Percentiles rank a stretch among this genome's conserved stretches.
Conservation (phyloP, 2,329 filamentous ascomycete species). For the Talaromyces piceae region DNA sequence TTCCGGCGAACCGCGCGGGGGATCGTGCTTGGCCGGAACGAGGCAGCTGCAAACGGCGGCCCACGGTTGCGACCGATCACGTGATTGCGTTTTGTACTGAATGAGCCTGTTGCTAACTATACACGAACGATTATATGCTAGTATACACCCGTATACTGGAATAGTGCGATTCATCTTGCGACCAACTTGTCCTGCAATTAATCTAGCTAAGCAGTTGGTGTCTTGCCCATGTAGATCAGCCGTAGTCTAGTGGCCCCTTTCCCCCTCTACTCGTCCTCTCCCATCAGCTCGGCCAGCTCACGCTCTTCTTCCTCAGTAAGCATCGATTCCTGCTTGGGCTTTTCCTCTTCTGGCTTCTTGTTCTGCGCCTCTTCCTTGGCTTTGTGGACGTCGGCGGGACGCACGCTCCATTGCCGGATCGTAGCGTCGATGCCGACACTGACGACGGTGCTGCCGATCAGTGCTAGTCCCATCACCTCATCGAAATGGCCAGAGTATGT, state of each 20-base stretch:
- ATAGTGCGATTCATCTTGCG: too few species aligned
- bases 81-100: too few species aligned
- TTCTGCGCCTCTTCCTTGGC: slow-evolving; percentile 45
- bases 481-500: slow-evolving; percentile 80
- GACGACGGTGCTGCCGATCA: slow-evolving; percentile 55
- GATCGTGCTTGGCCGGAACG: too few species aligned
- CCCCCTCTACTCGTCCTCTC: slow-evolving; percentile 45
- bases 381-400: slow-evolving; percentile 51
- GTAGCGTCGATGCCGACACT: slow-evolving; percentile 90
- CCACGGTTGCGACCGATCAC: too few species aligned
- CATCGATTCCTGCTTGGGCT: slow-evolving; percentile 41
- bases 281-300: slow-evolving; percentile 87
- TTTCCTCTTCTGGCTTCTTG: slow-evolving; percentile 38
- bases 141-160: too few species aligned
- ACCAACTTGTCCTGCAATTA: too few species aligned
- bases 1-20: not conserved
- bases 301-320: slow-evolving; percentile 87
- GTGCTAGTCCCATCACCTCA: slow-evolving; percentile 74
- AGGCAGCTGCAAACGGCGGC: too few species aligned
- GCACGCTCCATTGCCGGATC: slow-evolving; percentile 73
- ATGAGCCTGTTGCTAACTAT: too few species aligned
- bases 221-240: too few species aligned
- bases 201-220: too few species aligned
- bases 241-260: not conserved
- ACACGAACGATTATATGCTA: too few species aligned